A percentile compares a stretch with the other conserved stretches of the same genome.
Conservation (phyloP, 2,329 filamentous ascomycete genomes). For the Scedosporium minutisporum region DNA sequence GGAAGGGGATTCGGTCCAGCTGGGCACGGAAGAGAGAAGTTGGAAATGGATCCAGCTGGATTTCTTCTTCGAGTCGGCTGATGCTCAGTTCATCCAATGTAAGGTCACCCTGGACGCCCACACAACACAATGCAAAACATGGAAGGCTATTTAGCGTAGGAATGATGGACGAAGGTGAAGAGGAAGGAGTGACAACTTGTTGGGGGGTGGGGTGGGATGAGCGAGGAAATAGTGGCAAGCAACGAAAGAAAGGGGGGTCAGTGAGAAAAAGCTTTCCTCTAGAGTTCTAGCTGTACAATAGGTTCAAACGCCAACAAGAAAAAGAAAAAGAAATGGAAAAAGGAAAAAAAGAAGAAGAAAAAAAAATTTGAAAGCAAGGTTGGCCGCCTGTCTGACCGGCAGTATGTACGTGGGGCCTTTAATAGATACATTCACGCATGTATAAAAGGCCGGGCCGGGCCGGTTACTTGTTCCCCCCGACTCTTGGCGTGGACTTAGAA, state of each 20-base stretch:
- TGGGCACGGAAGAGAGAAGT: not conserved
- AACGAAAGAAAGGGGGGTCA: too few relatives aligned
- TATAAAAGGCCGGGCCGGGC: slow-evolving; percentile 1
- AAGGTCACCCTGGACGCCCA: not conserved
- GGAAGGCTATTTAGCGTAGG: too few relatives aligned
- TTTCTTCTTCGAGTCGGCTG: not conserved
- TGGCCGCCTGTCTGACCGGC: not conserved
- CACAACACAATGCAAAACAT: not conserved
- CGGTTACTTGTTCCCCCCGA: not conserved
- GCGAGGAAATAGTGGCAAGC: too few relatives aligned
- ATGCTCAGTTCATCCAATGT: not conserved
- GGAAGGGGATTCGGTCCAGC: not conserved
- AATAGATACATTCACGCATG: not conserved
- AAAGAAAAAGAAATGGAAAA: too few relatives aligned
- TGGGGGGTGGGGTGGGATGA: too few relatives aligned
- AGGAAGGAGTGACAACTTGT: too few relatives aligned
- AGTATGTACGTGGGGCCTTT: not conserved
- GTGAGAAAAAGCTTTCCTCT: too few relatives aligned
- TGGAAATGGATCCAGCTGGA: not conserved
- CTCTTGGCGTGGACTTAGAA: not conserved
- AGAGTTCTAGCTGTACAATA: too few relatives aligned
- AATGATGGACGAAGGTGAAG: too few relatives aligned
- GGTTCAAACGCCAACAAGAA: too few relatives aligned
- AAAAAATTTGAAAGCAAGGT: not conserved
- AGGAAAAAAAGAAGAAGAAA: not conserved